Percentiles rank a stretch among this genome's conserved stretches.
Conservation (phyloP, 768 basidiomycete species). For the Panellus pusillus region DNA sequence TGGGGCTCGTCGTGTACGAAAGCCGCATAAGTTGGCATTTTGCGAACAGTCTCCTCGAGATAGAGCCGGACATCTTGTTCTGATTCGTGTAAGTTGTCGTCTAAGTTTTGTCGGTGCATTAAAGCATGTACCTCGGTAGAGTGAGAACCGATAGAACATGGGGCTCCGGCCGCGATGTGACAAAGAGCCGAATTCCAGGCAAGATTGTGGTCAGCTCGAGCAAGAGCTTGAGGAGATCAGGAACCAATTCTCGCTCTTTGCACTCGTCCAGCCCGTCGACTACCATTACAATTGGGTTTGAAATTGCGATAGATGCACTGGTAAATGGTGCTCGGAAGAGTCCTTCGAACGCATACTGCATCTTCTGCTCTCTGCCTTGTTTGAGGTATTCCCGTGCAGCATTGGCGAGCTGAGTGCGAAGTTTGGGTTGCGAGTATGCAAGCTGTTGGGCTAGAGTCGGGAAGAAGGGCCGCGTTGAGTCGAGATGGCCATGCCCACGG, state of each 20-base stretch:
- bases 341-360: conserved; percentile 1
- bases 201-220: background rate
- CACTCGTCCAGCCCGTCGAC: too few relatives aligned
- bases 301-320: background rate
- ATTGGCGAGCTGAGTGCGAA: background rate
- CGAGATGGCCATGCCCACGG: too few relatives aligned
- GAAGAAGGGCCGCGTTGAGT: too few relatives aligned
- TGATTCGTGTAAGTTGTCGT: background rate
- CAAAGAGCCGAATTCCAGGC: too few relatives aligned
- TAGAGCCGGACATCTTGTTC: background rate
- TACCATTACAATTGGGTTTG: background rate
- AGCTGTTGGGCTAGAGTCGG: conserved; percentile 4
- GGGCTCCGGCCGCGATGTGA: too few relatives aligned
- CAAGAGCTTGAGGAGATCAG: background rate
- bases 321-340: background rate
- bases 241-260: too few relatives aligned
- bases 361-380: background rate
- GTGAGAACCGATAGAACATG: too few relatives aligned
- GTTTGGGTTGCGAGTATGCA: background rate
- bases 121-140: too few relatives aligned
- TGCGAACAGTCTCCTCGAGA: conserved; percentile 1
- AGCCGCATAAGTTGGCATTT: too few relatives aligned
- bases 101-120: too few relatives aligned
- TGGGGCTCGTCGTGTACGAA: background rate
- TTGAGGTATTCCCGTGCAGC: conserved; percentile 1